Conservation (phyloP, 139 green algal species). For the Medakamo hakoo region DNA sequence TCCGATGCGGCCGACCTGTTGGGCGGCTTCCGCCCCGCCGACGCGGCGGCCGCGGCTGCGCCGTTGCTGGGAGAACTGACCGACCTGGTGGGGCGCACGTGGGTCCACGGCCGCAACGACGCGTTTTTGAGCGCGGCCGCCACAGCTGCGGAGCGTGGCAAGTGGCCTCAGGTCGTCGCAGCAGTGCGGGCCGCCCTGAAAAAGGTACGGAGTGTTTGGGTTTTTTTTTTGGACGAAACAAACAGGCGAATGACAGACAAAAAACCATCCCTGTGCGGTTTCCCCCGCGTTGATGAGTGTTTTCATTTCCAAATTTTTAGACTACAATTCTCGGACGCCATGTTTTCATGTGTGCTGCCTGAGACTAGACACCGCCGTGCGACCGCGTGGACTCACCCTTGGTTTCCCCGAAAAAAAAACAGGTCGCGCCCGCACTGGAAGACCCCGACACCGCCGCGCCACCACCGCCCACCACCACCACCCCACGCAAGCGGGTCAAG, state of each 20-base stretch:
- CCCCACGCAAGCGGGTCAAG: conserved; percentile 1
- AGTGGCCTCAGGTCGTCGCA: conserved; percentile 72
- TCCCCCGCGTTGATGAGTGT: too few species aligned
- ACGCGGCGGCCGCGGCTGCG: conserved; percentile 46
- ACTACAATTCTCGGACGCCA: not conserved
- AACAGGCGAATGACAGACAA: conserved; percentile 1
- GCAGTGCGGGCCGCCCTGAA: conserved; percentile 56
- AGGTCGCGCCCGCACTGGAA: not conserved
- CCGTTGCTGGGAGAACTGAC: conserved; percentile 52
- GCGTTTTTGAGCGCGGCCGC: conserved; percentile 48
- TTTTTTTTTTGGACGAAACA: not conserved
- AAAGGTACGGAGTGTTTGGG: conserved; percentile 22
- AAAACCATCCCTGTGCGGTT: conserved; percentile 2
- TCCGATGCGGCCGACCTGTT: conserved; percentile 88
- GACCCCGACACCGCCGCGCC: not conserved
- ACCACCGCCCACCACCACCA: not conserved
- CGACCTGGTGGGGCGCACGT: conserved; percentile 39
- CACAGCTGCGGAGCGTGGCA: conserved; percentile 57
- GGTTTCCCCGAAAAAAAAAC: not conserved
- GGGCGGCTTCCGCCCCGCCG: conserved; percentile 86
- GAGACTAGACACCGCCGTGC: not conserved
- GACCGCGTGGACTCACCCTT: not conserved
- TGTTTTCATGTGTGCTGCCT: too few species aligned
- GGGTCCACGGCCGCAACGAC: conserved; percentile 62
- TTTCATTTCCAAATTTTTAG: not conserved